Conservation (phyloP, 495 filamentous ascomycete species). For the Penicillium soppii region DNA sequence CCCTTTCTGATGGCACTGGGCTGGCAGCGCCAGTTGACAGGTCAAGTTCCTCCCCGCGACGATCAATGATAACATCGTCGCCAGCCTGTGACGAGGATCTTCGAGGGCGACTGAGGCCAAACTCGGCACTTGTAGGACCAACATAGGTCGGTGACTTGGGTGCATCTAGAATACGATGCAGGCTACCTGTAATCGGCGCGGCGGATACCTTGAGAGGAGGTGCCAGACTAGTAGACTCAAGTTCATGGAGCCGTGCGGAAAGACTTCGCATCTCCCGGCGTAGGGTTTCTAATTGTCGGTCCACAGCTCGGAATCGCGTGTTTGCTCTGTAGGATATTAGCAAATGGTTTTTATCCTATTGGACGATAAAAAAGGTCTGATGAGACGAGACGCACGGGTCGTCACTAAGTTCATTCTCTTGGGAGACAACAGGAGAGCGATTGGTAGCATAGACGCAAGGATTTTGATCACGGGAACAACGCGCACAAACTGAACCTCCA, state of each 20-base stretch:
- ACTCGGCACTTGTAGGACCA: constrained; percentile 44
- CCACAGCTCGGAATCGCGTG: constrained; percentile 25
- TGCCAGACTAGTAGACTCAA: constrained; percentile 23
- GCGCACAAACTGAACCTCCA: constrained; percentile 71
- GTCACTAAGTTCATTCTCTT: constrained; percentile 17
- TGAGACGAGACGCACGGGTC: constrained; percentile 17
- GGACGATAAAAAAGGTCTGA: neutral
- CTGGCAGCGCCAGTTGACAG: constrained; percentile 22
- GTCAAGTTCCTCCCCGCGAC: constrained; percentile 14
- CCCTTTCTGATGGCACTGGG: constrained; percentile 16
- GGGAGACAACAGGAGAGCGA: constrained; percentile 4
- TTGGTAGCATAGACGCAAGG: constrained; percentile 60
- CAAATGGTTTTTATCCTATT: neutral
- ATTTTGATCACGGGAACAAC: constrained; percentile 66
- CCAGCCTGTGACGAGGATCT: neutral
- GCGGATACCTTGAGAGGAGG: constrained; percentile 3
- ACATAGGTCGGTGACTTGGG: constrained; percentile 39
- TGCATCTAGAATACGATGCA: constrained; percentile 38
- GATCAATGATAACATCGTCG: neutral
- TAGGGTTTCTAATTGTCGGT: constrained; percentile 29
- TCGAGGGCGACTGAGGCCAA: constrained; percentile 28
- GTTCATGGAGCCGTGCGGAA: constrained; percentile 32
- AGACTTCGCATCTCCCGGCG: constrained; percentile 34
- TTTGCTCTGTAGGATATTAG: constrained; percentile 18
- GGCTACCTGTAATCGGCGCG: neutral